Percentiles rank a stretch among this genome's conserved stretches.
These are phyloP conservation scores for Amphichorda felina DNA, from an alignment of 2,329 filamentous ascomycete genomes.

Conservation along the genomic window DNA sequence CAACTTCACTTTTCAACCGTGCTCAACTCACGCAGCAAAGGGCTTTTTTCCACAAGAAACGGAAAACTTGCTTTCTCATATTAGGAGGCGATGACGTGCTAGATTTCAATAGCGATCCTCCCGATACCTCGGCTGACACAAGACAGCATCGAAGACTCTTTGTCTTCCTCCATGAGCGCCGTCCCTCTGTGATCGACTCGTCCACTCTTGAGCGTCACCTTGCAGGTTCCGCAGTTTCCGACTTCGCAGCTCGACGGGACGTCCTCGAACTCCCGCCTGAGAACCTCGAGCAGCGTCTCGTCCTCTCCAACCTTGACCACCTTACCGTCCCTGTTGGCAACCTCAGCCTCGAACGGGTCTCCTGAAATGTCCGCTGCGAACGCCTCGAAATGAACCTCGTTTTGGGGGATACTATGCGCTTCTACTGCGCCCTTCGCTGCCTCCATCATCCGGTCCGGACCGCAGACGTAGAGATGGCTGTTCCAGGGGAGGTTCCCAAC, in stretches of 20 bases:
- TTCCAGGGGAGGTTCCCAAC: too few relatives aligned
- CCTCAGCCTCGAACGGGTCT: conserved; percentile 46
- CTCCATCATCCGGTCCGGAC: conserved; percentile 44
- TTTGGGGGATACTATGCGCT: conserved; percentile 27
- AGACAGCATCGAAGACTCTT: too few relatives aligned
- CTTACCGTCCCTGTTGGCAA: conserved; percentile 26
- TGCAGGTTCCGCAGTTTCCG: conserved; percentile 43
- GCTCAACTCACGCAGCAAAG: too few relatives aligned
- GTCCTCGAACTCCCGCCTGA: conserved; percentile 28
- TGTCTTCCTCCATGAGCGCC: conserved; percentile 27
- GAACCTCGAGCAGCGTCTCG: conserved; percentile 36
- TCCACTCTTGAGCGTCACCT: conserved; percentile 27
- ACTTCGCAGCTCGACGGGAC: conserved; percentile 39
- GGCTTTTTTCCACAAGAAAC: too few relatives aligned
- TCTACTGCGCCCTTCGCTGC: conserved; percentile 29
- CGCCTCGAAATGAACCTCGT: conserved; percentile 48
- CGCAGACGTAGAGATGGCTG: conserved; percentile 49
- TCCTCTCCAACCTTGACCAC: conserved; percentile 32
- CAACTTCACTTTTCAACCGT: too few relatives aligned
- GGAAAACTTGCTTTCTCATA: too few relatives aligned
- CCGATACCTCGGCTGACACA: too few relatives aligned
- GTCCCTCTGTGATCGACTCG: conserved; percentile 36
- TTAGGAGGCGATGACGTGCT: too few relatives aligned
- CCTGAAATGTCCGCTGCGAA: conserved; percentile 42
- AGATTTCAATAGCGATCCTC: too few relatives aligned